A percentile compares a stretch with the other conserved stretches of the same genome.
Conservation (phyloP, 148 eudicot species). For the Camellia japonica region DNA sequence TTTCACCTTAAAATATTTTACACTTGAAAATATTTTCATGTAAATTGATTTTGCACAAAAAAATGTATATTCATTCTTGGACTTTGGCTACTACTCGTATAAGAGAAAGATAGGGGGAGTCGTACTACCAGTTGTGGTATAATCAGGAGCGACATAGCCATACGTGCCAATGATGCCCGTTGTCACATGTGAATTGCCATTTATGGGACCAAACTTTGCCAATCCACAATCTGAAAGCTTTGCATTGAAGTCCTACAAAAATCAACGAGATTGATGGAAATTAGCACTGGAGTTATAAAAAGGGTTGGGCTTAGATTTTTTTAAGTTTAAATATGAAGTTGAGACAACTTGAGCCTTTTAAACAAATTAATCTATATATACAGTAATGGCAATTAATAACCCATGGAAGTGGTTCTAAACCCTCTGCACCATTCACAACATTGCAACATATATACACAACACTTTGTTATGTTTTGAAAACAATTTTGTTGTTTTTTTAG, state of each 20-base stretch:
- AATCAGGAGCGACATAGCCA: conserved; percentile 50
- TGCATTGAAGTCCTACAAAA: conserved; percentile 31
- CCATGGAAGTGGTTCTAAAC: conserved; percentile 42
- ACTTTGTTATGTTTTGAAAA: background rate
- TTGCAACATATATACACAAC: no score
- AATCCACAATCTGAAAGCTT: conserved; percentile 56
- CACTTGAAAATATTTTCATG: no score
- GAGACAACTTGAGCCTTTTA: conserved; percentile 35
- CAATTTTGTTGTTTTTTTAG: background rate
- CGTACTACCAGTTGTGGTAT: conserved; percentile 37
- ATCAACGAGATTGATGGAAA: background rate
- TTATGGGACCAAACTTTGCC: conserved; percentile 47
- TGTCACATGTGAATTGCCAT: conserved; percentile 43
- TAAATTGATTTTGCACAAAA: no score
- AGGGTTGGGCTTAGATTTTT: background rate
- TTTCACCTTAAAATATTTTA: no score
- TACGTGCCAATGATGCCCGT: conserved; percentile 53
- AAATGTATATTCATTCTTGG: no score
- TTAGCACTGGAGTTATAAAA: background rate
- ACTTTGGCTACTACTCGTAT: background rate
- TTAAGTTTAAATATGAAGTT: conserved; percentile 8
- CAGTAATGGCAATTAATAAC: no score
- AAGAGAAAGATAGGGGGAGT: background rate
- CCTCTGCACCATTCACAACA: conserved; percentile 18
- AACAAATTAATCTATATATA: conserved; percentile 5